phyloP scores from a whole-genome alignment of 148 eudicot species.

The Chenopodium suecicum region DNA sequence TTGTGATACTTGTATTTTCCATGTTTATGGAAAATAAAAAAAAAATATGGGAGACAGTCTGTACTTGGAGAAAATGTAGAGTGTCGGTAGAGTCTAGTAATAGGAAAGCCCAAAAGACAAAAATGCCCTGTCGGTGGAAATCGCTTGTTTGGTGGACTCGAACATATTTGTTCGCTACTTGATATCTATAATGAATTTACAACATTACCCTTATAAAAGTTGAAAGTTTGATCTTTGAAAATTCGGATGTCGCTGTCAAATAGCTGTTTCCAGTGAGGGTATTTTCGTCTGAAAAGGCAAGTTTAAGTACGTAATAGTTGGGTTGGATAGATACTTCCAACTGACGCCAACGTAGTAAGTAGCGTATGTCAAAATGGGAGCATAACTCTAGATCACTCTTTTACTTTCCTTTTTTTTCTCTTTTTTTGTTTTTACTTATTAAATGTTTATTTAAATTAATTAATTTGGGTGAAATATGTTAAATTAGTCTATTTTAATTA shows the following conservation, averaged over 20 bases:
- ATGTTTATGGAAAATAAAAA: background rate
- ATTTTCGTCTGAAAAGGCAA: background rate
- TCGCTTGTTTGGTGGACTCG: background rate
- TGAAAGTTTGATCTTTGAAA: background rate
- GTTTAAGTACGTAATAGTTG: background rate
- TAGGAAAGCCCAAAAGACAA: background rate
- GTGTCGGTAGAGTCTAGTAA: slow-evolving; percentile 20
- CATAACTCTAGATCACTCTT: too few relatives aligned
- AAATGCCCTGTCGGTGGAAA: slow-evolving; percentile 24
- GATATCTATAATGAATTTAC: background rate
- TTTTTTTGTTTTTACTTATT: too few relatives aligned
- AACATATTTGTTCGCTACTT: background rate
- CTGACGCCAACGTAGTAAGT: background rate
- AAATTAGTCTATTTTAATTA: too few relatives aligned
- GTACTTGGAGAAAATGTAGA: slow-evolving; percentile 3
- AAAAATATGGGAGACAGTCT: slow-evolving; percentile 16
- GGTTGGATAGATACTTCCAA: background rate
- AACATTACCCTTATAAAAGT: background rate
- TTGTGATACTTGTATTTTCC: too few relatives aligned
- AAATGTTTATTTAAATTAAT: too few relatives aligned
- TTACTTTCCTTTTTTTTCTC: too few relatives aligned
- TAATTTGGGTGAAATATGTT: too few relatives aligned
- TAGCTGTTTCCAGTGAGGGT: slow-evolving; percentile 10
- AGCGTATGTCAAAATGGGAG: background rate
- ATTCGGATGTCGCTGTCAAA: slow-evolving; percentile 8